These are phyloP conservation scores for Apiospora kogelbergensis DNA, from an alignment of 2,329 filamentous ascomycete genomes.

Conservation along the genomic window DNA sequence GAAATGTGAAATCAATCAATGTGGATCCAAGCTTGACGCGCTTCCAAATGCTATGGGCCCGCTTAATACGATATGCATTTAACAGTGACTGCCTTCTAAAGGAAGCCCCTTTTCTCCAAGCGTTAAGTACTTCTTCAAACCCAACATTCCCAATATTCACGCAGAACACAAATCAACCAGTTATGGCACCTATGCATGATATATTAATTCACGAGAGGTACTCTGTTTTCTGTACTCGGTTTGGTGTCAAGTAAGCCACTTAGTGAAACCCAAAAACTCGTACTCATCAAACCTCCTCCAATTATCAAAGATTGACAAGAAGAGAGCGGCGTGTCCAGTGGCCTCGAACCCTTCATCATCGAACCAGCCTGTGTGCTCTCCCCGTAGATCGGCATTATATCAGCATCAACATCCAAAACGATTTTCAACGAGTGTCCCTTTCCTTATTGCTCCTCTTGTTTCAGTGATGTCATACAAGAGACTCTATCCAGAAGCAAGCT, in stretches of 20 bases:
- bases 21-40: neutral
- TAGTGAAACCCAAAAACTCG: too few species aligned
- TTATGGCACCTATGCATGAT: too few species aligned
- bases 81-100: neutral
- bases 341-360: neutral
- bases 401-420: neutral
- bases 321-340: too few species aligned
- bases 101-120: neutral
- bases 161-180: too few species aligned
- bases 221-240: too few species aligned
- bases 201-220: too few species aligned
- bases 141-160: too few species aligned
- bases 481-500: neutral
- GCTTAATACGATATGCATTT: slow-evolving; percentile 3
- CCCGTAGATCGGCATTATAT: neutral
- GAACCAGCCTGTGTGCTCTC: neutral
- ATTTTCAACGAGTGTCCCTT: neutral
- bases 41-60: neutral
- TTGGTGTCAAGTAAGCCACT: too few species aligned
- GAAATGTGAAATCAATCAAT: neutral
- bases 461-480: neutral
- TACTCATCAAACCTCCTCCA: too few species aligned
- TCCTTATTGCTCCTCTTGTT: too few species aligned
- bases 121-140: too few species aligned
- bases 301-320: too few species aligned